A percentile compares a stretch with the other conserved stretches of the same genome.
Conservation (phyloP, 1,139 yeast genomes). For the Sporopachydermia cereana region DNA sequence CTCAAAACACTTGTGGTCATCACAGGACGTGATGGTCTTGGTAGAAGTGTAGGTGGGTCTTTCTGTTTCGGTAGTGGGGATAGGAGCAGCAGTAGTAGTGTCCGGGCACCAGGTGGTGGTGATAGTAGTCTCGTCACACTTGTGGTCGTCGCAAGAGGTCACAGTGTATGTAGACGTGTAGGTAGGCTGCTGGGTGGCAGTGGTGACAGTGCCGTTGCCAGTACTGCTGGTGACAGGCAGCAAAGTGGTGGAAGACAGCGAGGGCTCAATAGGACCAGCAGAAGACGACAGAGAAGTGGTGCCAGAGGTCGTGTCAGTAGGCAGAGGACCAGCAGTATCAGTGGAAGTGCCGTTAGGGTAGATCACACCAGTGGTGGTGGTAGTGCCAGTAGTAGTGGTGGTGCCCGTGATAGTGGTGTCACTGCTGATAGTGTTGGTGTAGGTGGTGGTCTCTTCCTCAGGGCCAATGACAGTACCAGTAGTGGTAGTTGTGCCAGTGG, state of each 20-base stretch:
- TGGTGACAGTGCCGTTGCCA: not conserved
- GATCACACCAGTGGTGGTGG: not conserved
- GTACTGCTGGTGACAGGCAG: not conserved
- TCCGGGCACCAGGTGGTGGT: conserved; percentile 6
- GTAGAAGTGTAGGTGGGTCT: not conserved
- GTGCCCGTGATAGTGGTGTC: not conserved
- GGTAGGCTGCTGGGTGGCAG: conserved; percentile 1
- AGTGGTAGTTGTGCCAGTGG: conserved; percentile 3
- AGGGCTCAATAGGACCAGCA: not conserved
- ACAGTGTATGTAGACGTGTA: conserved; percentile 5
- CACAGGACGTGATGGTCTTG: not conserved
- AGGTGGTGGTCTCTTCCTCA: not conserved
- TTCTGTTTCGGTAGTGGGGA: not conserved
- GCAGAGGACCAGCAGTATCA: not conserved
- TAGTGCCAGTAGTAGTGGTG: conserved; percentile 2
- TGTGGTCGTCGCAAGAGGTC: conserved; percentile 1
- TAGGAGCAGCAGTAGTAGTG: not conserved
- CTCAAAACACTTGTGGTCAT: not conserved
- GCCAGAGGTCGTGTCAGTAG: not conserved
- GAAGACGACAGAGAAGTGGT: not conserved
- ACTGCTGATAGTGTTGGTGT: not conserved
- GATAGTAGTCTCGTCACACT: conserved; percentile 4
- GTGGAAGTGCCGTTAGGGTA: not conserved
- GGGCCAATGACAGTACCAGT: not conserved
- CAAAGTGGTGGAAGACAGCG: not conserved